These are phyloP conservation scores for Penicillium sp. DNA, from an alignment of 2,329 filamentous ascomycete species.

Conservation along the genomic window DNA sequence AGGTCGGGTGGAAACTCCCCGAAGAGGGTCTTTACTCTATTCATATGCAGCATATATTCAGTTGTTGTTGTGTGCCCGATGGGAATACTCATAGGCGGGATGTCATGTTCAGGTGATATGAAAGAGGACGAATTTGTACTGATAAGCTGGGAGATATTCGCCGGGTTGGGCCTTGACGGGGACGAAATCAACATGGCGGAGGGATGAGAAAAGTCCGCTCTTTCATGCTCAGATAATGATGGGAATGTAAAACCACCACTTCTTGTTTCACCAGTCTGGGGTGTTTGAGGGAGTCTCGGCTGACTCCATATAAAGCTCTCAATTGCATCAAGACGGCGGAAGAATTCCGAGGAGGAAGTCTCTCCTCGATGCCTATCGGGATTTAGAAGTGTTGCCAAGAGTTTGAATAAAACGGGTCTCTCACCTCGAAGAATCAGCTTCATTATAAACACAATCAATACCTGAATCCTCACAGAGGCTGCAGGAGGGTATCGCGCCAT, in stretches of 20 bases:
- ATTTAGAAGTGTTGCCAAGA: background rate
- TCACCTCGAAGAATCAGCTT: constrained; percentile 2
- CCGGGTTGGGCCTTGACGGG: constrained; percentile 3
- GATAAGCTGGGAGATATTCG: constrained; percentile 5
- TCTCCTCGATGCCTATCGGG: background rate
- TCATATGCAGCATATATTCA: constrained; percentile 12
- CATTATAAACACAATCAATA: constrained; percentile 8
- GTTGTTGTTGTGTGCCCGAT: constrained; percentile 8
- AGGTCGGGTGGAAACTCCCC: constrained; percentile 10
- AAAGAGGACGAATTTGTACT: constrained; percentile 2
- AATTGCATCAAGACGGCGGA: constrained; percentile 9
- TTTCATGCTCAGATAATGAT: background rate
- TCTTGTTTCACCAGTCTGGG: constrained; percentile 5
- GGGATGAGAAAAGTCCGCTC: background rate
- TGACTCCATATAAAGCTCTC: constrained; percentile 6
- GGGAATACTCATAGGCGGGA: constrained; percentile 9
- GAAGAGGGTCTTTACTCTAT: constrained; percentile 4
- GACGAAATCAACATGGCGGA: constrained; percentile 4
- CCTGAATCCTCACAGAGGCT: constrained; percentile 7
- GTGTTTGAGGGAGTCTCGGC: constrained; percentile 3
- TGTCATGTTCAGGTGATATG: constrained; percentile 7
- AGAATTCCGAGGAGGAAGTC: constrained; percentile 6
- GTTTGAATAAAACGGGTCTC: background rate
- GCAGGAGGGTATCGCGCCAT: constrained; percentile 7
- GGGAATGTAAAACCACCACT: background rate